Conservation (phyloP, 208 protist species). For the Leishmania turanica region DNA sequence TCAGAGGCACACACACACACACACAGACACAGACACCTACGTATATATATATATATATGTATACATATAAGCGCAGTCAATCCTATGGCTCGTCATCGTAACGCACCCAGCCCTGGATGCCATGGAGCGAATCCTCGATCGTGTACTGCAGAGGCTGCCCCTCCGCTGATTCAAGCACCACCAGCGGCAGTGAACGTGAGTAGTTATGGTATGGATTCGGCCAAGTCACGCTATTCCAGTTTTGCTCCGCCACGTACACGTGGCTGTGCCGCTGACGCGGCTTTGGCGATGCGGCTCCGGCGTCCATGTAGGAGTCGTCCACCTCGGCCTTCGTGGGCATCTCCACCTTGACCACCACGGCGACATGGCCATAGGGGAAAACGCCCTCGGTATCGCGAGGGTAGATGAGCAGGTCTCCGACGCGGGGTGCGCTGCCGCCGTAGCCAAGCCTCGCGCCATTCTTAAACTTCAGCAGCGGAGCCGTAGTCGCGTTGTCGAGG, state of each 20-base stretch:
- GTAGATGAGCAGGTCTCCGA: constrained; percentile 79
- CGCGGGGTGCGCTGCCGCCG: constrained; percentile 40
- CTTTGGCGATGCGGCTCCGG: not conserved
- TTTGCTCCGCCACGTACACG: constrained; percentile 83
- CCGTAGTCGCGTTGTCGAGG: constrained; percentile 30
- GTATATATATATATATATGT: too few species aligned
- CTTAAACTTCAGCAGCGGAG: constrained; percentile 51
- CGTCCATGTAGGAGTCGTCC: not conserved
- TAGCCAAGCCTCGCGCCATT: constrained; percentile 28
- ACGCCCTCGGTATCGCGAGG: constrained; percentile 27
- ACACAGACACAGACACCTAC: not conserved
- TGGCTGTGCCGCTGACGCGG: not conserved
- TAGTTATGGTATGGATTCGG: constrained; percentile 75
- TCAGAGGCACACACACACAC: not conserved
- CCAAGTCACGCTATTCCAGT: constrained; percentile 79
- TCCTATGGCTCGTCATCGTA: constrained; percentile 19
- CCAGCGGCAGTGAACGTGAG: constrained; percentile 28
- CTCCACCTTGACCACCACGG: constrained; percentile 65
- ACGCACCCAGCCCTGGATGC: constrained; percentile 44
- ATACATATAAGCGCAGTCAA: not conserved
- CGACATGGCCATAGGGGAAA: constrained; percentile 80
- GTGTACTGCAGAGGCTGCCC: constrained; percentile 14
- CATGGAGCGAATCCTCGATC: constrained; percentile 29
- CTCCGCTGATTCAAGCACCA: constrained; percentile 2
- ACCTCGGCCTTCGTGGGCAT: not conserved